Base-by-base conservation (phyloP, 441 rosid species). In the Pelargonium myrrhifolium region DNA sequence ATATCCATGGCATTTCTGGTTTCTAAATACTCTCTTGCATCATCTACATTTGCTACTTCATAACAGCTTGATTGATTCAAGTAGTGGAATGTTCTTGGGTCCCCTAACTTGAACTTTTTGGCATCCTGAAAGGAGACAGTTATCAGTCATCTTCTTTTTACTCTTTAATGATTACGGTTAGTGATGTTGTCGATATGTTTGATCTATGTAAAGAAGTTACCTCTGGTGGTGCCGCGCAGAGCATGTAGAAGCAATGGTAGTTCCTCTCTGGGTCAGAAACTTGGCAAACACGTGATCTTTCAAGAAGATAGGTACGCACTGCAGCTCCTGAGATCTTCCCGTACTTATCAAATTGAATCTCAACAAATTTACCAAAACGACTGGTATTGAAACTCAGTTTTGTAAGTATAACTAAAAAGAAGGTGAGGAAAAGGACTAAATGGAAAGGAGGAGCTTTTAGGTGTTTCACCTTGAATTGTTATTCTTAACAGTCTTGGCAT, bases 281-380 rank as follows among this genome's bases (percentile, higher is more conserved):
- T 84, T 96, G 98, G 88, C 99, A 93, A 76, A 96, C 99, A 72
- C 98, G 98, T 74, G 99, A 96, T 70, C 99, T 87, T 81, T 96
- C 99, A 62, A 96, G 92, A 85, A 96, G 77, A 85, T 96, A 96
- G 66, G 99, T 96, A 59, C 99, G 79, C 66, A 96, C 87, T 66
- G 99, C 99, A 65, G 99, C 99, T 67, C 99, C 99, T 65, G 99
- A 95, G 77, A 95, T 92, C 80, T 96, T 84, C 81, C 99, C 99
- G 77, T 69, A 84, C 78, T 90, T 93, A 86, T 96, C 97, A 78
- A 96, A 96, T 84, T 96, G 98, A 75, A 96, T 80, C 89, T 96
- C 98, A 45, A 96, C 99, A 80, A 96, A 96, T 84, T 96, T 96
- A 80, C 98, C 99, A 74, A 96, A 96, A 68, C 99, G 98, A 88